Base-by-base conservation (phyloP, 139 green algal species). In the Pseudopediastrum boryanum region DNA sequence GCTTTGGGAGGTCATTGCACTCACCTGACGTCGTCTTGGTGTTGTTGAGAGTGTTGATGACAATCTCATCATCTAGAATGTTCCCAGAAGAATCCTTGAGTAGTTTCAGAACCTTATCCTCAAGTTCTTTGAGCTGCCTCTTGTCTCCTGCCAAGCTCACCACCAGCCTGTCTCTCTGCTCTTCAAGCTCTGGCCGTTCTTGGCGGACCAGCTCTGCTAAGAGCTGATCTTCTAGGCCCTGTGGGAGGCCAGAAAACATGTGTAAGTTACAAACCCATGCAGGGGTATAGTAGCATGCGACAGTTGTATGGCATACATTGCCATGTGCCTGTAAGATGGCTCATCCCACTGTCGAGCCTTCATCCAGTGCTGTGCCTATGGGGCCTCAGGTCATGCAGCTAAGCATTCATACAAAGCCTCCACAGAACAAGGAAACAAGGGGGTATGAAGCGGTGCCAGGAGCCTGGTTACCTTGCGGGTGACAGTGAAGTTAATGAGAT, bases 221-320 rank as follows among this genome's bases (percentile, higher is more conserved):
- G 59, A 97, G 88, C 86, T 97, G 93, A 74, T 97, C 92, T 84
- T 97, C 93, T 52, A 96, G 78, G 25, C 92, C 93, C 85, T 90
- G 75, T 10, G 29, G 8, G 42, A 52, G 27, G 9, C 4, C 43
- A 78, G 8, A 21, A 48, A n/a, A 42, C 38, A 72, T 19, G 16
- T n/a, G 48, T 21, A 58, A 21, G 19, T 58, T 58, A n/a, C n/a
- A n/a, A n/a, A n/a, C n/a, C n/a, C n/a, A n/a, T n/a, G n/a, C n/a
- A n/a, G n/a, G n/a, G n/a, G n/a, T n/a, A n/a, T n/a, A n/a, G n/a
- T n/a, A n/a, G n/a, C n/a, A n/a, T n/a, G n/a, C n/a, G n/a, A n/a
- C n/a, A n/a, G n/a, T n/a, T n/a, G n/a, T n/a, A n/a, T 58, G 48
- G 16, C 19, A 27, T 58, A 58, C 48, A 58, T 27, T 58, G 19